phyloP scores from a whole-genome alignment of 2,329 filamentous ascomycete genomes.

The Aspergillus quadricinctus region DNA sequence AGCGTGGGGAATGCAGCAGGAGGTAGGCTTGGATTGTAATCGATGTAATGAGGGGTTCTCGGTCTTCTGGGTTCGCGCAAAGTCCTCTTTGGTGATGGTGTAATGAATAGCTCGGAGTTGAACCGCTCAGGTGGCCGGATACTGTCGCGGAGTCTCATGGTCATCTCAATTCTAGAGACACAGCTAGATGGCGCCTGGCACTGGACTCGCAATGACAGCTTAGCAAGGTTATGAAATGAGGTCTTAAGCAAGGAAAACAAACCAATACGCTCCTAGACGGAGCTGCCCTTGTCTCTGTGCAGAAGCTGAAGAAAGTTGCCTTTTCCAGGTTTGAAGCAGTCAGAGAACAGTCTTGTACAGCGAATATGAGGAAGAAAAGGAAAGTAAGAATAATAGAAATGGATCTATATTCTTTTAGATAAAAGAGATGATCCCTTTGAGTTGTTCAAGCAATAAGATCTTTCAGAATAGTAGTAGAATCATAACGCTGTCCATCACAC shows the following conservation, averaged over 20 bases:
- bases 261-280: not conserved
- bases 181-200: not conserved
- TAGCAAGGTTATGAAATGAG: not conserved
- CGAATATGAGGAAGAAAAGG: not conserved
- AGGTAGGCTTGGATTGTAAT: slow-evolving; percentile 37
- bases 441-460: not conserved
- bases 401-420: not conserved
- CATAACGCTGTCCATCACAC: not conserved
- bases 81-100: slow-evolving; percentile 8
- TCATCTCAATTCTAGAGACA: not conserved
- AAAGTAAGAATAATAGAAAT: slow-evolving; percentile 1
- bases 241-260: not conserved
- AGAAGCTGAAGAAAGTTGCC: too few species aligned
- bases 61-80: slow-evolving; percentile 10
- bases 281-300: too few species aligned
- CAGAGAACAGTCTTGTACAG: not conserved
- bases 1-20: slow-evolving; percentile 42
- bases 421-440: not conserved
- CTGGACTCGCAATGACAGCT: not conserved
- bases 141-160: slow-evolving; percentile 30
- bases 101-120: slow-evolving; percentile 22
- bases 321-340: not conserved
- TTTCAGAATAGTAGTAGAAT: not conserved
- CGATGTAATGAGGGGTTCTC: slow-evolving; percentile 16
- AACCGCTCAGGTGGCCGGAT: slow-evolving; percentile 28